Evolutionary conservation across 225 moss, liverwort and hornwort species (phyloP), one percentile per base, ranked within the genome.

Genomic region (Thuidium tamariscinum): DNA sequence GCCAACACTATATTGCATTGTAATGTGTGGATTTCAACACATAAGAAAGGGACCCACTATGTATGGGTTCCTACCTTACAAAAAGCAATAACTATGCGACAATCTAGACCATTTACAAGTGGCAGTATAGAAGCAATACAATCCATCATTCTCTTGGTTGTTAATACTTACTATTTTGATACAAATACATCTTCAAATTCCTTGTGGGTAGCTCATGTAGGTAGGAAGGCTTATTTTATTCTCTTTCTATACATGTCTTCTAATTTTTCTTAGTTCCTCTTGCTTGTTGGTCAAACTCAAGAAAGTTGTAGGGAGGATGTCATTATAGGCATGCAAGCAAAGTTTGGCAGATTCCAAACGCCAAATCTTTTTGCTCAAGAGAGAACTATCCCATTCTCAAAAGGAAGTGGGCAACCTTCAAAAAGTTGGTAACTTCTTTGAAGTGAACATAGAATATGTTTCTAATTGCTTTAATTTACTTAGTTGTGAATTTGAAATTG

Each of bases 311-410:
- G 80, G 80, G n/a, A 72, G 60, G 42, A 29, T 81, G 36, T 55
- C n/a, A 61, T 66, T 86, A 74, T 82, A 91, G 91, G 87, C n/a
- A 15, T 72, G 86, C 36, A 29, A 76, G 59, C 87, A 65, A 66
- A 87, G 77, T 66, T 85, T 87, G 89, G 81, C 49, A 59, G 81
- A 86, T 69, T 81, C 82, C 14, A 49, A 84, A 78, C 83, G 65
- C 77, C 89, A 91, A 81, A 77, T 91, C 51, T 68, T 59, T 64
- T 21, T 80, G 57, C 72, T 91, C 30, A 86, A 89, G 63, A 80
- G 80, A 76, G 91, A 91, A 27, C 71, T 89, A 49, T 84, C 76
- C 5, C 44, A 65, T 52, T 80, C 89, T 4, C 84, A 59, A 11
- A 77, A 87, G 34, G 77, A 89, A 84, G 70, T 72, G 59, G 81